These are phyloP conservation scores for Tothia fuscella DNA, from an alignment of 2,329 filamentous ascomycete species.

Conservation along the genomic window DNA sequence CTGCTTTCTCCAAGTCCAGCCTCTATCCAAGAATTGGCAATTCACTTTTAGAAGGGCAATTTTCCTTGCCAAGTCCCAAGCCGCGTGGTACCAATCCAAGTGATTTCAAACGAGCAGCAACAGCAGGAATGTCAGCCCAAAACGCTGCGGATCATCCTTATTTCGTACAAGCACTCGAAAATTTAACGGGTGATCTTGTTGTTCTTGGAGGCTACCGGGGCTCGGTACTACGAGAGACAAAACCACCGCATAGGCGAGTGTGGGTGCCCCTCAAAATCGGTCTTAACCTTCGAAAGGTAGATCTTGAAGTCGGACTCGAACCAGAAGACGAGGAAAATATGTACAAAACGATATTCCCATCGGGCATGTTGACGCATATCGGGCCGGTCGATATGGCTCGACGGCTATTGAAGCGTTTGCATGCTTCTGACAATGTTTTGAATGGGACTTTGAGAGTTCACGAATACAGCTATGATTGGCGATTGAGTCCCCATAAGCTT, in stretches of 20 bases:
- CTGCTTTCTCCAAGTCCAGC: background rate
- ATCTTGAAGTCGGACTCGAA: conserved; percentile 74
- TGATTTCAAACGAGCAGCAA: too few species aligned
- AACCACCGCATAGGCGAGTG: conserved; percentile 70
- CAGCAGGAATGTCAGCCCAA: conserved; percentile 10
- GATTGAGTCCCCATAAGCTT: conserved; percentile 67
- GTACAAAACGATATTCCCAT: conserved; percentile 71
- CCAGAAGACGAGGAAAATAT: conserved; percentile 74
- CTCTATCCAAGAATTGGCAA: too few species aligned
- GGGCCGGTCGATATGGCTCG: conserved; percentile 84
- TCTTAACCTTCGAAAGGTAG: conserved; percentile 79
- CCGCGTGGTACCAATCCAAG: background rate
- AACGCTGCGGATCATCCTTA: conserved; percentile 36
- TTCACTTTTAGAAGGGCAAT: too few species aligned
- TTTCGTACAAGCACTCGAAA: conserved; percentile 45
- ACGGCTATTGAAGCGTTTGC: conserved; percentile 65
- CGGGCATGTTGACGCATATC: conserved; percentile 82
- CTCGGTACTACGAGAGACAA: conserved; percentile 74
- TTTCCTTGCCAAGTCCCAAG: background rate
- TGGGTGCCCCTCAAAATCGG: conserved; percentile 94
- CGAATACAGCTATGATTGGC: conserved; percentile 94
- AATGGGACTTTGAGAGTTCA: conserved; percentile 64
- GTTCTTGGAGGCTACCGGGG: conserved; percentile 84
- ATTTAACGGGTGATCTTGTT: conserved; percentile 72
- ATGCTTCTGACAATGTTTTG: conserved; percentile 60